These are phyloP conservation scores for Clarkia xantiana DNA, from an alignment of 345 rosid species.

Conservation along the genomic window DNA sequence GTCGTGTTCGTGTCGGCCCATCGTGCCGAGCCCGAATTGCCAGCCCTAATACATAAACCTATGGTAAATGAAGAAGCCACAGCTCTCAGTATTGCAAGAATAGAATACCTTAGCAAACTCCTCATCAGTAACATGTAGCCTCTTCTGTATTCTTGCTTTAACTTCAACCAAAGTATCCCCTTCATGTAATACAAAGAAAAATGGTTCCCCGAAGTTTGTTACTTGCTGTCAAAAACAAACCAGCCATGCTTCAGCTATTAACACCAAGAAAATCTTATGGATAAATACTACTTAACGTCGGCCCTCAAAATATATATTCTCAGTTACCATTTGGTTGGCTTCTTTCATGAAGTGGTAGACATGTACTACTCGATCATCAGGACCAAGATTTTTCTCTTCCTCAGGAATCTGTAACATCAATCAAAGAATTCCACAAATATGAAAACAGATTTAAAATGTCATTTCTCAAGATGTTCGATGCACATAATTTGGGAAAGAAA, in stretches of 20 bases:
- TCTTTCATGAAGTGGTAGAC: slow-evolving; percentile 88
- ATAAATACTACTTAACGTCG: too few species aligned
- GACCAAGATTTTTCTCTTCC: slow-evolving; percentile 91
- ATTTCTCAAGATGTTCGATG: too few species aligned
- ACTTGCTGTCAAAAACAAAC: slow-evolving; percentile 49
- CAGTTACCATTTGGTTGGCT: slow-evolving; percentile 45
- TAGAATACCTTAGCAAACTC: slow-evolving; percentile 76
- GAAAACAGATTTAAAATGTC: neutral
- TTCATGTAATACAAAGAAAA: slow-evolving; percentile 85
- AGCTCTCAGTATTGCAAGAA: too few species aligned
- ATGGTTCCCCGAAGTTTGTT: slow-evolving; percentile 93
- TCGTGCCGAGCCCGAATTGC: too few species aligned
- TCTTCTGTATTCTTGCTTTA: slow-evolving; percentile 75
- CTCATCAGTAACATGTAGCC: slow-evolving; percentile 82
- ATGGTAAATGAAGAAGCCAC: too few species aligned
- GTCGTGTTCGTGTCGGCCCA: too few species aligned
- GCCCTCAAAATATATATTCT: too few species aligned
- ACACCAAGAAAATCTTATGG: too few species aligned
- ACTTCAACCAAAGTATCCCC: slow-evolving; percentile 79
- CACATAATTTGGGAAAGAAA: neutral
- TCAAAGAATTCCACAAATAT: neutral
- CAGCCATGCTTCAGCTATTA: neutral
- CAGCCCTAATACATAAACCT: too few species aligned
- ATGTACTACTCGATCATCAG: slow-evolving; percentile 76
- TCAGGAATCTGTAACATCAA: slow-evolving; percentile 57